Conservation (phyloP, 1,284 basidiomycete genomes). For the Ganoderma leucocontextum region DNA sequence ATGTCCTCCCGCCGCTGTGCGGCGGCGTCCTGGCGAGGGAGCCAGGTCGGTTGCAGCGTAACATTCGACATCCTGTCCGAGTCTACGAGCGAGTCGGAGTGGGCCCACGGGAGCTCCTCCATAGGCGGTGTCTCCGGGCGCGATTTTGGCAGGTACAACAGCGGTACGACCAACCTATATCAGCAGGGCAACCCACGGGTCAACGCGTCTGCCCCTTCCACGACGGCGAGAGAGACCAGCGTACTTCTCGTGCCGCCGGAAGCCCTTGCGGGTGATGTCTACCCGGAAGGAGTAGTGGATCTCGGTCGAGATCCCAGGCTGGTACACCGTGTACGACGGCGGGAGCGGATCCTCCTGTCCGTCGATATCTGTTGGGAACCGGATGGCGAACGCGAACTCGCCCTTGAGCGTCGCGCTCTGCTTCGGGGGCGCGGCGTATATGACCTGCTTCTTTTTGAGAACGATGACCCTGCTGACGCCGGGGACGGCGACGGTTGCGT, state of each 20-base stretch:
- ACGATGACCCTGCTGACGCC: conserved; percentile 35
- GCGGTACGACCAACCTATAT: conserved; percentile 27
- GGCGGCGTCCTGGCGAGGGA: conserved; percentile 15
- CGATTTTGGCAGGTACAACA: conserved; percentile 50
- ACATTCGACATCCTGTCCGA: conserved; percentile 26
- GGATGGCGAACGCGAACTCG: conserved; percentile 48
- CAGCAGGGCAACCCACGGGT: not conserved
- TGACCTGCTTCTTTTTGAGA: conserved; percentile 42
- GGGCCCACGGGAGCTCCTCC: conserved; percentile 34
- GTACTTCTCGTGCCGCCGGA: conserved; percentile 53
- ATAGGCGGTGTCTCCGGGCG: conserved; percentile 46
- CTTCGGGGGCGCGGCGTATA: conserved; percentile 40
- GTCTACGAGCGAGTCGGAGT: conserved; percentile 19
- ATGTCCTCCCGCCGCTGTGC: conserved; percentile 23
- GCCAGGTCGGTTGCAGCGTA: conserved; percentile 41
- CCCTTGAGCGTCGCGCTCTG: conserved; percentile 39
- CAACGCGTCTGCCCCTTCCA: conserved; percentile 13
- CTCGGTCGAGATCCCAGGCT: conserved; percentile 48
- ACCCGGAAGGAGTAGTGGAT: conserved; percentile 51
- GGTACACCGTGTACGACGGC: conserved; percentile 49
- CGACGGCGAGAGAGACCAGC: conserved; percentile 30
- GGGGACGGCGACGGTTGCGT: conserved; percentile 37
- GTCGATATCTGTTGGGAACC: conserved; percentile 47
- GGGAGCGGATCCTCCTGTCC: conserved; percentile 45
- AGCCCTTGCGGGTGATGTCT: conserved; percentile 50